phyloP scores from a whole-genome alignment of 805 yeast genomes.

The Brettanomyces custersianus region DNA sequence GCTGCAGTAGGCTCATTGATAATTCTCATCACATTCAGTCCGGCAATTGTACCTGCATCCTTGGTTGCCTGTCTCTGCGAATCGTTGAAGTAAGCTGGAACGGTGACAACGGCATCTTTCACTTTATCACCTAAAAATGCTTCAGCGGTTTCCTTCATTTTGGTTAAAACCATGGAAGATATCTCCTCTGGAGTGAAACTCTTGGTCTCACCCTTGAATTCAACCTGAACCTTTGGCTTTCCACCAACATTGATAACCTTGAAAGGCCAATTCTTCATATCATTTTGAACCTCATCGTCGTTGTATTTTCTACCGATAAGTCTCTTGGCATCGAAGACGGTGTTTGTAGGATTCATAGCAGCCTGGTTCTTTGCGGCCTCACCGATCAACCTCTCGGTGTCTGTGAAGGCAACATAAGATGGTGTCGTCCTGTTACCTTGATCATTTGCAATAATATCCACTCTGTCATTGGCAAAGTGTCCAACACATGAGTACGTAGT shows the following conservation, averaged over 20 bases:
- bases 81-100: conserved; percentile 95
- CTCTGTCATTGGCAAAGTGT: conserved; percentile 82
- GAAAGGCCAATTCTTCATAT: conserved; percentile 81
- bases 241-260: conserved; percentile 63
- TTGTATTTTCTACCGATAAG: conserved; percentile 82
- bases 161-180: conserved; percentile 83
- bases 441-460: conserved; percentile 93
- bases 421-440: conserved; percentile 99
- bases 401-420: conserved; percentile 91
- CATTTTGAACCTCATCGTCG: conserved; percentile 76
- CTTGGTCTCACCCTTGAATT: conserved; percentile 78
- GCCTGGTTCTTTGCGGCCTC: conserved; percentile 98
- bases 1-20: conserved; percentile 98
- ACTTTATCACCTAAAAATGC: conserved; percentile 77
- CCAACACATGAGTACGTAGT: conserved; percentile 94
- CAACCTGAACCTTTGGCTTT: conserved; percentile 79
- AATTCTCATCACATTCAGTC: conserved; percentile 88
- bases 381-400: conserved; percentile 86
- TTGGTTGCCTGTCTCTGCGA: conserved; percentile 98
- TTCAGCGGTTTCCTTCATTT: conserved; percentile 88
- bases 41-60: conserved; percentile 96
- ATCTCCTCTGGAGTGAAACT: conserved; percentile 90
- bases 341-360: conserved; percentile 83
- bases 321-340: conserved; percentile 87
- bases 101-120: conserved; percentile 90